Conservation (phyloP, 768 basidiomycete genomes). For the Lactarius psammicola region DNA sequence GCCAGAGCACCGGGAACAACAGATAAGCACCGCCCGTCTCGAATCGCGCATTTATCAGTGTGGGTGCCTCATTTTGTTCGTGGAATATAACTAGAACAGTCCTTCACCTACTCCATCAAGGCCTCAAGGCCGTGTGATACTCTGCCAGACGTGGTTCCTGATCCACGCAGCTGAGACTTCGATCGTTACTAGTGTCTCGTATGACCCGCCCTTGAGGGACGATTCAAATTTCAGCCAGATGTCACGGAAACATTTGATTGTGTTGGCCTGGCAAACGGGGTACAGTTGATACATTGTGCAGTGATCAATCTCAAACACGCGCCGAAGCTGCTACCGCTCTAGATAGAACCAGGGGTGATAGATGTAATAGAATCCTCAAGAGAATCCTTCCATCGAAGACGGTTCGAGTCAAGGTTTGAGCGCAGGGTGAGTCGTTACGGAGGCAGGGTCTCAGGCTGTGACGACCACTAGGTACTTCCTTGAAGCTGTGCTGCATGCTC, state of each 20-base stretch:
- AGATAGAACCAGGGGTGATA: background rate
- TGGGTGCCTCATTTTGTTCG: background rate
- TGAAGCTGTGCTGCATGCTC: background rate
- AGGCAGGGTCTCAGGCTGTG: background rate
- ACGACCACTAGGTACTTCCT: background rate
- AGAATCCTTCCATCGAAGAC: background rate
- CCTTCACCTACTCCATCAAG: background rate
- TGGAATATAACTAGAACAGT: background rate
- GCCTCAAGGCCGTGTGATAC: background rate
- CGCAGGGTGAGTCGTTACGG: background rate
- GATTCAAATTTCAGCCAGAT: background rate
- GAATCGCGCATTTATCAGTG: too few species aligned
- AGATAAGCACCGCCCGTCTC: background rate
- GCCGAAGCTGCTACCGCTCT: background rate
- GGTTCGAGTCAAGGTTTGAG: background rate
- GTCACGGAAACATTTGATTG: background rate
- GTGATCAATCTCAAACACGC: background rate
- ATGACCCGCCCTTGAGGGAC: background rate
- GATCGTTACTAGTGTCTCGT: too few species aligned
- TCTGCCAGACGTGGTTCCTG: background rate
- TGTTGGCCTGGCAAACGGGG: background rate
- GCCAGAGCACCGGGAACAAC: background rate
- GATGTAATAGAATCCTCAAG: background rate
- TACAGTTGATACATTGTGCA: background rate
- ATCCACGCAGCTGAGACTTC: background rate